A percentile compares a stretch with the other conserved stretches of the same genome.
phyloP scores from a whole-genome alignment of 371 early-diverging fungal species.

The Mortierella sp. region DNA sequence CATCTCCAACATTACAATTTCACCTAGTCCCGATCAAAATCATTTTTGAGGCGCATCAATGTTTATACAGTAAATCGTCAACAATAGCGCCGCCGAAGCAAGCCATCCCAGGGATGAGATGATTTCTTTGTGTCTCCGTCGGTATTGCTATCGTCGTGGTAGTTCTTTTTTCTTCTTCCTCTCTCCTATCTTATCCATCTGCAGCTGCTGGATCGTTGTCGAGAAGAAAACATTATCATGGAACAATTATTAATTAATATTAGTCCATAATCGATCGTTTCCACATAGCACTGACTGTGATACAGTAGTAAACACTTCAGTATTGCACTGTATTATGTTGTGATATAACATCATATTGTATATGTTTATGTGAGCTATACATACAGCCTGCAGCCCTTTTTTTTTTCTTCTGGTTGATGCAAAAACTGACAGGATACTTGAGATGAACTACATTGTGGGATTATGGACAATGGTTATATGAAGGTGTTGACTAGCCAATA shows the following conservation, averaged over 20 bases:
- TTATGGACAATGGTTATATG: not conserved
- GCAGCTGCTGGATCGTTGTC: not conserved
- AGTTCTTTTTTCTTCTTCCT: not conserved
- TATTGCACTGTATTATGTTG: not conserved
- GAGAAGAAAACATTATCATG: no score
- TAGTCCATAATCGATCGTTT: no score
- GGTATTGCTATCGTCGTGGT: not conserved
- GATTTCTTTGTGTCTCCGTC: not conserved
- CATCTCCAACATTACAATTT: no score
- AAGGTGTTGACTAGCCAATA: slow-evolving; percentile 2
- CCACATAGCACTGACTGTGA: no score
- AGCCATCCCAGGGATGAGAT: no score
- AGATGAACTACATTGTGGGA: not conserved
- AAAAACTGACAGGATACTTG: not conserved
- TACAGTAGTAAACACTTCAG: no score
- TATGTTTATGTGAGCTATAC: not conserved
- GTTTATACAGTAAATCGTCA: not conserved
- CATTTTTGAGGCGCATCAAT: no score
- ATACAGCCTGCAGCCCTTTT: not conserved
- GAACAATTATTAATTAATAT: not conserved
- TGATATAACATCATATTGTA: not conserved
- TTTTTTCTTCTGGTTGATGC: not conserved
- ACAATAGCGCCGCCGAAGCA: slow-evolving; percentile 1
- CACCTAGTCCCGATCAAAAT: no score
- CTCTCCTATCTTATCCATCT: slow-evolving; percentile 7